These are phyloP conservation scores for Penicillium sp. DNA, from an alignment of 2,329 filamentous ascomycete genomes.

Conservation along the genomic window DNA sequence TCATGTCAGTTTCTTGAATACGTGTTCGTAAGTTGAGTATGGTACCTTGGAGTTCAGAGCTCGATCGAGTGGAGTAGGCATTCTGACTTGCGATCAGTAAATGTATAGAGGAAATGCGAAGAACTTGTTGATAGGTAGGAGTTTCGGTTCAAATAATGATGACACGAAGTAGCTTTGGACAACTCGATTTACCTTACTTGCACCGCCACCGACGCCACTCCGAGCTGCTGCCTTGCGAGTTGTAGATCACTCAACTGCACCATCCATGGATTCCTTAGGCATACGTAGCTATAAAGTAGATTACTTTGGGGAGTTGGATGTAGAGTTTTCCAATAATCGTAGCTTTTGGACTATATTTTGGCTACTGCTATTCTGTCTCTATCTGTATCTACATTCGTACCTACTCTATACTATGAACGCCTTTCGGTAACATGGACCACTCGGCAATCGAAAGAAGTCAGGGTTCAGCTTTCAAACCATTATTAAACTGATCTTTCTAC, in stretches of 20 bases:
- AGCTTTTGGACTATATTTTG: neutral
- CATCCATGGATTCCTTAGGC: neutral
- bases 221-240: conserved; percentile 1
- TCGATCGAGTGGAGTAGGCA: conserved; percentile 66
- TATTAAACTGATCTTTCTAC: neutral
- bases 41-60: conserved; percentile 65
- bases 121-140: neutral
- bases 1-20: conserved; percentile 13
- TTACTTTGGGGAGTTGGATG: neutral
- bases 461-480: neutral
- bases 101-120: neutral
- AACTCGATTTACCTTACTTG: neutral
- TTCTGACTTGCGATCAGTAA: conserved; percentile 30
- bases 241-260: neutral
- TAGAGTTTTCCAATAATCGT: neutral
- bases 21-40: conserved; percentile 9
- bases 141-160: conserved; percentile 6
- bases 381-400: neutral
- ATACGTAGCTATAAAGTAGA: neutral
- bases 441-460: neutral
- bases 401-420: neutral
- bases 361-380: neutral
- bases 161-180: conserved; percentile 5
- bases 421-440: neutral
- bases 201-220: conserved; percentile 16